Conservation (phyloP, 1,139 yeast species). For the Magnusiomyces tetraspermus region DNA sequence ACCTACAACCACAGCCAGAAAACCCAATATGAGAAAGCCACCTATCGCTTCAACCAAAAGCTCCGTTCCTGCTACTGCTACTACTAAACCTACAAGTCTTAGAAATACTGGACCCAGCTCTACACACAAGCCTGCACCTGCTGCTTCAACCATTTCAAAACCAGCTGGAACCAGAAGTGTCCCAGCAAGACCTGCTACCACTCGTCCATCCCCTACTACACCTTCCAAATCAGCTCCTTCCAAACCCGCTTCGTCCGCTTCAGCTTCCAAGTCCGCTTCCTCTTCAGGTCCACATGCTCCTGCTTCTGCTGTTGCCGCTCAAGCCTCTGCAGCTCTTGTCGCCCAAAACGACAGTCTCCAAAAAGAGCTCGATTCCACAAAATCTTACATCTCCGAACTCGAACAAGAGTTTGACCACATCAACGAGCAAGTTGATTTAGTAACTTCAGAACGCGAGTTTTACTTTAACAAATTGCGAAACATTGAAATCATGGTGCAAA, state of each 20-base stretch:
- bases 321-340: constrained; percentile 3
- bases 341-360: neutral
- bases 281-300: no score
- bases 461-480: constrained; percentile 84
- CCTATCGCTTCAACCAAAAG: constrained; percentile 9
- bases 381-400: constrained; percentile 32
- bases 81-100: constrained; percentile 23
- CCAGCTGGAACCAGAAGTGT: no score
- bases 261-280: no score
- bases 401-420: constrained; percentile 41
- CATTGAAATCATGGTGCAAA: constrained; percentile 71
- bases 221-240: no score
- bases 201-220: no score
- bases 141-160: no score
- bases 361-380: constrained; percentile 11
- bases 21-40: constrained; percentile 15
- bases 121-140: constrained; percentile 15
- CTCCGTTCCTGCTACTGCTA: constrained; percentile 12
- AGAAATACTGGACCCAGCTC: constrained; percentile 10
- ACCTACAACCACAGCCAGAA: neutral
- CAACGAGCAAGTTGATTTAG: constrained; percentile 35
- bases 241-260: no score
- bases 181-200: no score
- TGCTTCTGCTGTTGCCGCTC: constrained; percentile 13
- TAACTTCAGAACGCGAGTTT: constrained; percentile 65